Conservation (phyloP, 257 asterid genomes). For the Solanum appendiculatum region DNA sequence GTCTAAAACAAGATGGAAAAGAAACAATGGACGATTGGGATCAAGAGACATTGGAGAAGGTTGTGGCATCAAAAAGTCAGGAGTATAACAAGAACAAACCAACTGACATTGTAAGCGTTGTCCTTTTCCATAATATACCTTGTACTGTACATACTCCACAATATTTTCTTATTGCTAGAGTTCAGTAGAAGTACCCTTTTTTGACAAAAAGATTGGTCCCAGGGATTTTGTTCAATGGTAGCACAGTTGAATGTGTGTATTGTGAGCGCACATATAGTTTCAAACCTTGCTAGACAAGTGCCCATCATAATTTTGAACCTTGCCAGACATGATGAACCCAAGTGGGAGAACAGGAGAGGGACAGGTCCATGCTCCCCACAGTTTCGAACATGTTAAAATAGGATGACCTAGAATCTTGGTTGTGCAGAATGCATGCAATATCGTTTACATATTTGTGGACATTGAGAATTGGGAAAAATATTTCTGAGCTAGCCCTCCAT, state of each 20-base stretch:
- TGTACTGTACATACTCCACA: neutral
- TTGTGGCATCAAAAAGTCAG: constrained; percentile 68
- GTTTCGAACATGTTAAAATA: neutral
- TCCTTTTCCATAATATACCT: neutral
- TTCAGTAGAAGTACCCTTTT: neutral
- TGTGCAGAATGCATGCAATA: neutral
- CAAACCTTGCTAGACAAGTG: neutral
- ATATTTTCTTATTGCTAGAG: neutral
- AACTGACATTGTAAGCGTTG: constrained; percentile 69
- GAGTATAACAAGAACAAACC: constrained; percentile 97
- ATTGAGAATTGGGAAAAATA: neutral
- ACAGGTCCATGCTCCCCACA: neutral
- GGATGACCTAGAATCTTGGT: neutral
- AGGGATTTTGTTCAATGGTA: neutral
- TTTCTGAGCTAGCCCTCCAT: neutral
- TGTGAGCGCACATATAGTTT: neutral
- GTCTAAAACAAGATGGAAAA: constrained; percentile 6
- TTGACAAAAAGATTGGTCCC: neutral
- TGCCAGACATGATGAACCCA: neutral
- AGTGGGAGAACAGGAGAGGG: neutral
- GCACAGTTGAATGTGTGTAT: neutral
- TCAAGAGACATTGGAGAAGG: constrained; percentile 80
- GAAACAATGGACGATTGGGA: constrained; percentile 98
- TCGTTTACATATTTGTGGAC: neutral
- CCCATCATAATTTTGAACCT: neutral